These are phyloP conservation scores for Phytophthora podocarpi DNA, from an alignment of 352 stramenopile species.

Conservation along the genomic window DNA sequence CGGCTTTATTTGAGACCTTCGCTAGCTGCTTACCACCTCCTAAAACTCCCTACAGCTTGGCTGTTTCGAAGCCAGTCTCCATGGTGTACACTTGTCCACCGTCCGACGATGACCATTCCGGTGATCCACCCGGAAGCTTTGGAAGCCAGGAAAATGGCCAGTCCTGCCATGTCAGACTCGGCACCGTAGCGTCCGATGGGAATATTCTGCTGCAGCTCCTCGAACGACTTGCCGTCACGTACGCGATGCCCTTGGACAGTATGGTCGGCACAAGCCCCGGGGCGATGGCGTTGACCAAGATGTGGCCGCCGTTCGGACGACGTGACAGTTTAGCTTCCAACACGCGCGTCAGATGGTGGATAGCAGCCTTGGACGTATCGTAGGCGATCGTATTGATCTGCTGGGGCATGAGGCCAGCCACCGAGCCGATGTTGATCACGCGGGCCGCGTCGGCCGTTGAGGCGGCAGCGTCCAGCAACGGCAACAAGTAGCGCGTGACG, in stretches of 20 bases:
- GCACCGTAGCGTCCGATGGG: slow-evolving; percentile 86
- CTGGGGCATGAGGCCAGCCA: slow-evolving; percentile 85
- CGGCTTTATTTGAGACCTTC: too few relatives aligned
- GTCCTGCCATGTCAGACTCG: slow-evolving; percentile 92
- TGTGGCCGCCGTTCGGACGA: slow-evolving; percentile 80
- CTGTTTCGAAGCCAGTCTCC: slow-evolving; percentile 44
- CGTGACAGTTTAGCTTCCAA: slow-evolving; percentile 91
- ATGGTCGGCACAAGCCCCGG: slow-evolving; percentile 92
- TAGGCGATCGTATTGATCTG: slow-evolving; percentile 92
- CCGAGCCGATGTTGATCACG: slow-evolving; percentile 80
- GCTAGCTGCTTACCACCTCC: too few relatives aligned
- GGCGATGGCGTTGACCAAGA: slow-evolving; percentile 95
- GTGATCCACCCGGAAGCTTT: slow-evolving; percentile 92
- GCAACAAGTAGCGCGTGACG: slow-evolving; percentile 90
- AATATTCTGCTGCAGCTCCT: too few relatives aligned
- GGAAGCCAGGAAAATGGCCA: slow-evolving; percentile 93
- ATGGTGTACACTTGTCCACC: slow-evolving; percentile 75
- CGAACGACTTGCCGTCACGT: too few relatives aligned
- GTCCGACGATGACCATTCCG: slow-evolving; percentile 93
- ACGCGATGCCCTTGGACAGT: slow-evolving; percentile 89
- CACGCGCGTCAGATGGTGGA: slow-evolving; percentile 95
- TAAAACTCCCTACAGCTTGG: slow-evolving; percentile 49
- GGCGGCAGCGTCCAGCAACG: slow-evolving; percentile 81
- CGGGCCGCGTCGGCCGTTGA: slow-evolving; percentile 58
- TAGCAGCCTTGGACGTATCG: slow-evolving; percentile 93